Conservation (phyloP, 192 early-diverging fungal species). For the Coemansia sp. region DNA sequence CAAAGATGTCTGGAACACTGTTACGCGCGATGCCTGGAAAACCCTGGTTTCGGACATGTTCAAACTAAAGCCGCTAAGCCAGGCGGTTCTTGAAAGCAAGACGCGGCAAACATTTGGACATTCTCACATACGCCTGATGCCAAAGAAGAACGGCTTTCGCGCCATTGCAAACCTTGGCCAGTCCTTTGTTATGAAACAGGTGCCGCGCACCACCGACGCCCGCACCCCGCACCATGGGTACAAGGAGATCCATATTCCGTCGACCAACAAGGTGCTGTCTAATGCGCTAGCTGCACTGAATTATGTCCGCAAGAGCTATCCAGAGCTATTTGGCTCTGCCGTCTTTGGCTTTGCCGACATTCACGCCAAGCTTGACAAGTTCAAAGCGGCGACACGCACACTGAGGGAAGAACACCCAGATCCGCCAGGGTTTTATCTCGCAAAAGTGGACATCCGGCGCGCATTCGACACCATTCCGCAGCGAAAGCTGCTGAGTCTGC, state of each 20-base stretch:
- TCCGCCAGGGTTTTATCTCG: conserved; percentile 59
- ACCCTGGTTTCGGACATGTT: conserved; percentile 47
- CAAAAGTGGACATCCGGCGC: conserved; percentile 76
- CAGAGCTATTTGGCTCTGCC: conserved; percentile 41
- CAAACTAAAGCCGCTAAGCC: conserved; percentile 2
- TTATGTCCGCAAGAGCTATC: conserved; percentile 12
- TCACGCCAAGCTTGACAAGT: conserved; percentile 40
- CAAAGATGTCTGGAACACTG: conserved; percentile 67
- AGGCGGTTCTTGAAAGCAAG: not conserved
- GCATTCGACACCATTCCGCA: conserved; percentile 87
- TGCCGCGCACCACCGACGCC: not conserved
- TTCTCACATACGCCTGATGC: conserved; percentile 76
- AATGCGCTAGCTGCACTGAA: conserved; percentile 37
- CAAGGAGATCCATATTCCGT: conserved; percentile 17
- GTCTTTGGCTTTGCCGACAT: conserved; percentile 54
- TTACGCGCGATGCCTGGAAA: conserved; percentile 53
- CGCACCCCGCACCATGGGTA: conserved; percentile 12
- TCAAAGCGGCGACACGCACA: conserved; percentile 21
- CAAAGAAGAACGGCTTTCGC: conserved; percentile 74
- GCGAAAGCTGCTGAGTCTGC: conserved; percentile 52
- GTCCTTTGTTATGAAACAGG: conserved; percentile 15
- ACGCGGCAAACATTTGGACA: conserved; percentile 36
- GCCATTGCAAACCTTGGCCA: conserved; percentile 71
- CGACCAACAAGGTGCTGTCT: conserved; percentile 18
- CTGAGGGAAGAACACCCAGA: conserved; percentile 4